phyloP scores from a whole-genome alignment of 805 yeast species.

The Candida coleopterorum region DNA sequence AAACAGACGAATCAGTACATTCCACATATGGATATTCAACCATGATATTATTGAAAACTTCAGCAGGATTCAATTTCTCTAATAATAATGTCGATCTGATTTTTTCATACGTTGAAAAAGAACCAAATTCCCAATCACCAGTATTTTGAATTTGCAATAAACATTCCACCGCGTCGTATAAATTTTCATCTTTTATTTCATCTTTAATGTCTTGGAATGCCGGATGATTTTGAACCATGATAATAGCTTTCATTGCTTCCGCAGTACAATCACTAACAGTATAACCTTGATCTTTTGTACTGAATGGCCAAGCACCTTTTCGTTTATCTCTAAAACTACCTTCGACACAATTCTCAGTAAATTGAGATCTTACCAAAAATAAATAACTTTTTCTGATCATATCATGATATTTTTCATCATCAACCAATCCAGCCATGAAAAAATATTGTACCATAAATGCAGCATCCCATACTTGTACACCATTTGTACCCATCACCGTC shows the following conservation, averaged over 20 bases:
- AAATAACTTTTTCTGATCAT: constrained; percentile 61
- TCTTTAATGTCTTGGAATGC: constrained; percentile 43
- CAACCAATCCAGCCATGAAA: constrained; percentile 75
- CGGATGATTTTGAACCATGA: constrained; percentile 77
- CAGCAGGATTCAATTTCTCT: constrained; percentile 89
- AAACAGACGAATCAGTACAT: constrained; percentile 91
- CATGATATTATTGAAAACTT: constrained; percentile 97
- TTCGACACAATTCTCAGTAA: constrained; percentile 68
- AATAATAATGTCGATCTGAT: constrained; percentile 75
- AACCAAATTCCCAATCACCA: constrained; percentile 77
- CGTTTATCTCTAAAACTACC: constrained; percentile 82
- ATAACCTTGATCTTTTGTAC: constrained; percentile 93
- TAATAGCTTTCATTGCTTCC: constrained; percentile 87
- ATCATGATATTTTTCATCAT: constrained; percentile 57
- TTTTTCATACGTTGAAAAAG: constrained; percentile 87
- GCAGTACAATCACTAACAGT: constrained; percentile 97
- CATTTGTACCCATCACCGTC: constrained; percentile 95
- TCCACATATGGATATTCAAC: constrained; percentile 98
- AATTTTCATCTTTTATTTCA: constrained; percentile 49
- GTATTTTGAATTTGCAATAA: constrained; percentile 72
- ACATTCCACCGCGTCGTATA: constrained; percentile 72
- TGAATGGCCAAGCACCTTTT: constrained; percentile 92
- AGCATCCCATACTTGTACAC: constrained; percentile 95
- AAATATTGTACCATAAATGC: constrained; percentile 86
- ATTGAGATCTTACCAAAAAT: constrained; percentile 79